phyloP scores from a whole-genome alignment of 257 asterid genomes.

The Capsicum baccatum region DNA sequence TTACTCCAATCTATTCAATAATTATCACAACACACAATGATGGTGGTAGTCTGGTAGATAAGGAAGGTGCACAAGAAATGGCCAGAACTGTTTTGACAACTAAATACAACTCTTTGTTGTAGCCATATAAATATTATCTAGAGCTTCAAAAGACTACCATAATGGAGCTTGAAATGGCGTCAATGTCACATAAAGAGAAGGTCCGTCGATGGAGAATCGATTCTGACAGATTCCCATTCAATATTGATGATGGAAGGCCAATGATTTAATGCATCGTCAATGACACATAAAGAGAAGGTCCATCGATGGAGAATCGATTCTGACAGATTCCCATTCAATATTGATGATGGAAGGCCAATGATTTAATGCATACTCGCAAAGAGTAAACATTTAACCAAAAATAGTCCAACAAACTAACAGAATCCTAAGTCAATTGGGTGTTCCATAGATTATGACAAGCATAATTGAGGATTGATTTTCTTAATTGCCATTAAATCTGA shows the following conservation, averaged over 20 bases:
- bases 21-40: background rate
- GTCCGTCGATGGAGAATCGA: background rate
- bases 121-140: background rate
- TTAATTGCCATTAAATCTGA: no score
- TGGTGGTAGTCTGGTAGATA: background rate
- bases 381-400: conserved; percentile 4
- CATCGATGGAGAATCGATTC: no score
- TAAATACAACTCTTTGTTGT: background rate
- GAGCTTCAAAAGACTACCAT: background rate
- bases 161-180: background rate
- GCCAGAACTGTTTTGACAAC: background rate
- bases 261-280: background rate
- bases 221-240: background rate
- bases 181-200: background rate
- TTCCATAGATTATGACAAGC: background rate
- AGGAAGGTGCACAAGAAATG: background rate
- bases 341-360: background rate
- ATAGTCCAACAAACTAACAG: background rate
- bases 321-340: background rate
- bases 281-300: no score
- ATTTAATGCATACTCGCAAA: background rate
- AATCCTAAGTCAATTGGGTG: background rate
- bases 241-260: background rate
- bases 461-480: background rate
- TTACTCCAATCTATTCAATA: background rate